Evolutionary conservation across 257 asterid genomes (phyloP), one percentile per base, ranked within the genome.

Genomic region (Agastache rugosa): DNA sequence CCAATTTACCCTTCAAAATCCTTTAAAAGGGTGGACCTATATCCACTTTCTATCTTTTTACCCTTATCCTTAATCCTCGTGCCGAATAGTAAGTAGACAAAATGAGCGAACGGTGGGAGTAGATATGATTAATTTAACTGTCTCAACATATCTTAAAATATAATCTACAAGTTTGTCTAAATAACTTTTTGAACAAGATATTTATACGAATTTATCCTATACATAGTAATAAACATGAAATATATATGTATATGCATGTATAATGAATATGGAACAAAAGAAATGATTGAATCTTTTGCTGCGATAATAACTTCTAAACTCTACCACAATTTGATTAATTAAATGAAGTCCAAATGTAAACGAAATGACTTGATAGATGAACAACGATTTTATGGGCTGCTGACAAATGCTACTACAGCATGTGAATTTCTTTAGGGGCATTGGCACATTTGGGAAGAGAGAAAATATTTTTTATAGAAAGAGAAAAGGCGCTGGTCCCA

Each of bases 401-500:
- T 54, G 63, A 63, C 73, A 69, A 77, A 78, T 60, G 58, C 74
- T 37, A 74, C 71, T 27, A 74, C 72, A 63, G 63, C 83, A 82
- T 78, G 83, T 82, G 85, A 78, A 69, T 50, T 66, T 71, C 67
- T 69, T 65, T 74, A 25, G 37, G 60, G 75, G 47, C 31, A 77
- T 69, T 56, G 55, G 22, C 75, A 67, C 71, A 72, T 48, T 66
- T 53, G 23, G 68, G 19, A 71, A 63, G 71, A 63, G 35, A n/a
- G 23, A 60, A 75, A 44, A 3, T 5, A 45, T 42, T 12, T 27
- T 29, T 20, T 63, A 9, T 4, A 42, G 39, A 17, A 37, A 69
- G 73, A 5, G 31, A 66, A 58, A 70, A 63, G 81, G 15, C 68
- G 80, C 54, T 89, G 96, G 96, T 88, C 96, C 97, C 91, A 78